A percentile compares a stretch with the other conserved stretches of the same genome.
Evolutionary conservation across 1,284 basidiomycete species (phyloP).

Genomic region (Mrakiaceae sp.): DNA sequence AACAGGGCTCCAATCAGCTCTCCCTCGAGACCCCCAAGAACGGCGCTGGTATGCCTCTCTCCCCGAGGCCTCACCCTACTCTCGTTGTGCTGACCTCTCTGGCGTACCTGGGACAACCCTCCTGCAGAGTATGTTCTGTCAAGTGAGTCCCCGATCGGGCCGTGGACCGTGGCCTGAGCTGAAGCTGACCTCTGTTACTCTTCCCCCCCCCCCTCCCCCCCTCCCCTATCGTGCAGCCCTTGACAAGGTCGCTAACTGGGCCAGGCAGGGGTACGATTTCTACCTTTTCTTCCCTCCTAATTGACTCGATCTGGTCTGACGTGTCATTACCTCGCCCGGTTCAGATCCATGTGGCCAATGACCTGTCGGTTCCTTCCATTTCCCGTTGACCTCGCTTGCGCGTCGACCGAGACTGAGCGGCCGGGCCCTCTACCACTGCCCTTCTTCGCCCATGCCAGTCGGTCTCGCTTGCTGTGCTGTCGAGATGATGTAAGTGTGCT

Average conservation of each 20-base stretch:
- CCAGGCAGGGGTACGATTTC: conserved; percentile 54
- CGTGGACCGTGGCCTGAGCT: too few relatives aligned
- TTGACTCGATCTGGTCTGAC: too few relatives aligned
- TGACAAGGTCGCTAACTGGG: conserved; percentile 98
- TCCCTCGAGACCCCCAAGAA: conserved; percentile 81
- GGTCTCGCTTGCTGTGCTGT: conserved; percentile 98
- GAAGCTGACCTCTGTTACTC: too few relatives aligned
- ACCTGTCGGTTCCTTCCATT: conserved; percentile 50
- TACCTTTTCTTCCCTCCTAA: too few relatives aligned
- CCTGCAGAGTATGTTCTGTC: conserved; percentile 84
- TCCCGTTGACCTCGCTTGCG: not conserved
- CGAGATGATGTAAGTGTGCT: conserved; percentile 70
- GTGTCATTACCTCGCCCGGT: too few relatives aligned
- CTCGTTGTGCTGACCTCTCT: not conserved
- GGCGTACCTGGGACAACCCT: not conserved
- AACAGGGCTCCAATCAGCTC: conserved; percentile 66
- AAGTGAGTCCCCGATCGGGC: too few relatives aligned
- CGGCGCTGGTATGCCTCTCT: conserved; percentile 57
- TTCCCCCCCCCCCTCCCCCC: too few relatives aligned
- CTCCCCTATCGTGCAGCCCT: conserved; percentile 42
- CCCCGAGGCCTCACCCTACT: not conserved
- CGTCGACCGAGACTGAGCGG: not conserved
- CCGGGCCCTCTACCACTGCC: not conserved
- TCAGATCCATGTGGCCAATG: conserved; percentile 93
- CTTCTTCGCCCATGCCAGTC: conserved; percentile 26